These are phyloP conservation scores for Cryphonectria naterciae DNA, from an alignment of 2,329 filamentous ascomycete genomes.

Conservation along the genomic window DNA sequence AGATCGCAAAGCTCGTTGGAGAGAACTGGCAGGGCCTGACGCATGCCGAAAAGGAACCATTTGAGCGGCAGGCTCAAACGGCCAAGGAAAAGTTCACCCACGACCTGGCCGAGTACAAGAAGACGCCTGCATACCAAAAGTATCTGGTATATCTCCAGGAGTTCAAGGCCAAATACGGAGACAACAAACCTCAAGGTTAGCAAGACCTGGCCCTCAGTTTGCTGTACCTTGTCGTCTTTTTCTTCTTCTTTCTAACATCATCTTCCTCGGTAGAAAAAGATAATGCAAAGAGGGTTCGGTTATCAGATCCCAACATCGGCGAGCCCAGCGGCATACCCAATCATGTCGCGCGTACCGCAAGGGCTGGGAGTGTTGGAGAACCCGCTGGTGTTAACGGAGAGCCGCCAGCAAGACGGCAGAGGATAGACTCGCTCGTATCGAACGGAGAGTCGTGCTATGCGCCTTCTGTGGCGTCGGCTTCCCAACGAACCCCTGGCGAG, in stretches of 20 bases:
- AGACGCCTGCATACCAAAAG: slow-evolving; percentile 69
- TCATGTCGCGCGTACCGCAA: slow-evolving; percentile 47
- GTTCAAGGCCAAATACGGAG: slow-evolving; percentile 73
- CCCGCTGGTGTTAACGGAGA: neutral
- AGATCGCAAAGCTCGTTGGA: slow-evolving; percentile 81
- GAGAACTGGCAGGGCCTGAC: slow-evolving; percentile 79
- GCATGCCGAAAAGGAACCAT: slow-evolving; percentile 69
- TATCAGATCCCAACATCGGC: slow-evolving; percentile 43
- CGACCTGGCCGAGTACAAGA: slow-evolving; percentile 77
- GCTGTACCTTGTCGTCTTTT: neutral
- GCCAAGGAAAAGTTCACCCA: slow-evolving; percentile 78
- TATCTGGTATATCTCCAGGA: slow-evolving; percentile 76
- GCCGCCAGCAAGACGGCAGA: slow-evolving; percentile 51
- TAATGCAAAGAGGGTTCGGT: slow-evolving; percentile 52
- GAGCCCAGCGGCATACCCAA: slow-evolving; percentile 48
- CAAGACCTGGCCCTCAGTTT: slow-evolving; percentile 17
- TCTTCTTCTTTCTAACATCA: slow-evolving; percentile 9
- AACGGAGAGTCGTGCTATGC: slow-evolving; percentile 51
- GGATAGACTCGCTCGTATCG: slow-evolving; percentile 53
- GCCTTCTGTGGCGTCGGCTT: slow-evolving; percentile 41
- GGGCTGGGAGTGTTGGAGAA: slow-evolving; percentile 19
- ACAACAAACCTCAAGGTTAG: slow-evolving; percentile 57
- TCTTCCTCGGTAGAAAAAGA: slow-evolving; percentile 47
- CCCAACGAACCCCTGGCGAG: slow-evolving; percentile 45
- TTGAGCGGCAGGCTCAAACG: slow-evolving; percentile 70